These are phyloP conservation scores for Termitomyces sp. DNA, from an alignment of 768 basidiomycete genomes.

Conservation along the genomic window DNA sequence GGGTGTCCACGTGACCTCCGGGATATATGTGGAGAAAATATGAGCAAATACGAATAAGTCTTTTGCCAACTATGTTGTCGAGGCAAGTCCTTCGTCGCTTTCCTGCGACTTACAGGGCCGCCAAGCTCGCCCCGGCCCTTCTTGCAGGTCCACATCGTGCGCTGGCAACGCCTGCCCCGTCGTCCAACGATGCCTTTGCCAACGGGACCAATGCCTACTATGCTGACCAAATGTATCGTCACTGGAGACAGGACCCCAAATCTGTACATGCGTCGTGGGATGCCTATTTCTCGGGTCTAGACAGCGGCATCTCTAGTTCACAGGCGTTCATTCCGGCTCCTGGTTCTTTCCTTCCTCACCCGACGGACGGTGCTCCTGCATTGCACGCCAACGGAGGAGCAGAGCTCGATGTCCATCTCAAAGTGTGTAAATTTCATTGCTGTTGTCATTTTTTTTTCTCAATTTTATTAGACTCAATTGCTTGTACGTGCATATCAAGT, in stretches of 20 bases:
- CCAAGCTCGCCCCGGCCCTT: constrained; percentile 11
- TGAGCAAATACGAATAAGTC: too few species aligned
- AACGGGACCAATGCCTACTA: constrained; percentile 96
- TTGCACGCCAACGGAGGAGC: constrained; percentile 65
- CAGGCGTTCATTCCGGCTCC: constrained; percentile 89
- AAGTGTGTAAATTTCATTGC: constrained; percentile 47
- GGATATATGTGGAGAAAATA: too few species aligned
- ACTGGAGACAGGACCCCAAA: constrained; percentile 86
- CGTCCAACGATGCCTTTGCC: constrained; percentile 83
- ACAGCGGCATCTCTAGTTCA: constrained; percentile 74
- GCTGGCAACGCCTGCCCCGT: constrained; percentile 53
- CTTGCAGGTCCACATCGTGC: constrained; percentile 20
- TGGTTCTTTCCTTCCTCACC: constrained; percentile 52
- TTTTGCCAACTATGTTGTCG: constrained; percentile 32
- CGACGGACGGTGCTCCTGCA: constrained; percentile 78
- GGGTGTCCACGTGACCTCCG: too few species aligned
- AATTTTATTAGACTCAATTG: constrained; percentile 77
- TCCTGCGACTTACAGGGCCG: constrained; percentile 19
- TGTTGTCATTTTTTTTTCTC: constrained; percentile 4
- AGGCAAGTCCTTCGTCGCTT: constrained; percentile 31
- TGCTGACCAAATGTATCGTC: constrained; percentile 93
- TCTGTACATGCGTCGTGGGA: constrained; percentile 95
- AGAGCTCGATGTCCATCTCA: constrained; percentile 91
- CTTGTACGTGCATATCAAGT: constrained; percentile 99
- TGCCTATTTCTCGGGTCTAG: constrained; percentile 90